Evolutionary conservation across 208 protist genomes (phyloP).

Genomic region (Entamoeba invadens): DNA sequence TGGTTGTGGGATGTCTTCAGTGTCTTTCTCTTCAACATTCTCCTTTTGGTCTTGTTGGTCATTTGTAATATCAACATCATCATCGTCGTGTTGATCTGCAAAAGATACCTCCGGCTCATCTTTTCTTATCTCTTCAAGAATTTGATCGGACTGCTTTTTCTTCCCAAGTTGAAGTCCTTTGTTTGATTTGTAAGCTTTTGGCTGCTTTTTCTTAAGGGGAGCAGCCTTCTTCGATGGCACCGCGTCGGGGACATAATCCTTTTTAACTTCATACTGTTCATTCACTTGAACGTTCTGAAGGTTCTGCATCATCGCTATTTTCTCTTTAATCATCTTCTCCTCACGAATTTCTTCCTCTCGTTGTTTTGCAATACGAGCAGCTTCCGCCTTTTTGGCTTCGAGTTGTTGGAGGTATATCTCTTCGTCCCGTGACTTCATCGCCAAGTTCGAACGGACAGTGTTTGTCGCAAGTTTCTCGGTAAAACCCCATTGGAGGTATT

Average conservation of each 20-base stretch:
- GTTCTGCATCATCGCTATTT: neutral
- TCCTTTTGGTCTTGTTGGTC: no score
- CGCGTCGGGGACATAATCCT: no score
- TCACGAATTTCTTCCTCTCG: neutral
- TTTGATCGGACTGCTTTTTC: neutral
- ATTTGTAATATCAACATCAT: no score
- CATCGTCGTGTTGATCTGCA: no score
- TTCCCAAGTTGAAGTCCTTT: neutral
- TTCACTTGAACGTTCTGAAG: neutral
- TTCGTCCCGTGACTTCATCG: neutral
- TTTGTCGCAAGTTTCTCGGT: neutral
- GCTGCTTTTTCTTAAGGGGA: neutral
- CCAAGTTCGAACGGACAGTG: neutral
- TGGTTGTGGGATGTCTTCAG: no score
- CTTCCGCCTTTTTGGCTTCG: neutral
- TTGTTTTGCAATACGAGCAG: neutral
- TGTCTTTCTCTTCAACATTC: no score
- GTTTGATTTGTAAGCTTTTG: neutral
- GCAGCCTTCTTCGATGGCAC: no score
- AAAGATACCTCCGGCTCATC: no score
- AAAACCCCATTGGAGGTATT: neutral
- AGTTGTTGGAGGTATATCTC: neutral
- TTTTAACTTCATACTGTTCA: neutral
- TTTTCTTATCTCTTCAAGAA: neutral
- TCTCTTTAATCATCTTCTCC: neutral